These are phyloP conservation scores for Botryotinia globosa DNA, from an alignment of 2,329 filamentous ascomycete genomes.

Conservation along the genomic window DNA sequence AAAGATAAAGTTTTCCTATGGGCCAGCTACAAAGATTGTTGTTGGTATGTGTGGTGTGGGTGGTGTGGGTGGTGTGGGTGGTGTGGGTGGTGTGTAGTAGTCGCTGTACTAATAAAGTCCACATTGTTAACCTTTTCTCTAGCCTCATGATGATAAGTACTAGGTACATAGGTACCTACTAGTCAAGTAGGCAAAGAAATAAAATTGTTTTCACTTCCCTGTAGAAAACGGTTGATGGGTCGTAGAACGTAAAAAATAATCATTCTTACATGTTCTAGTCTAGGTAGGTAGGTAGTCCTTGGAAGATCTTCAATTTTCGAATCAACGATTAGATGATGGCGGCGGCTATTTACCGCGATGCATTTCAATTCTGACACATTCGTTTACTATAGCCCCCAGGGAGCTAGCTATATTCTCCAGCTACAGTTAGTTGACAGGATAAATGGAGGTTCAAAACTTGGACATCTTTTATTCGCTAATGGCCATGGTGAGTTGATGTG, in stretches of 20 bases:
- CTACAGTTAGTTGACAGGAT: background rate
- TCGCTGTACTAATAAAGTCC: background rate
- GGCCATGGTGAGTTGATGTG: background rate
- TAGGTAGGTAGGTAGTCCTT: too few relatives aligned
- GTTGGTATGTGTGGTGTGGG: background rate
- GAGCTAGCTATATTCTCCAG: too few relatives aligned
- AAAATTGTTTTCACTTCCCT: background rate
- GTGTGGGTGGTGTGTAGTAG: background rate
- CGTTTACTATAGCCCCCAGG: background rate
- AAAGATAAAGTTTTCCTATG: constrained; percentile 9
- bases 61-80: too few relatives aligned
- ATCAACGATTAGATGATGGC: background rate
- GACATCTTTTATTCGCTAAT: background rate
- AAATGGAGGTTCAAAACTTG: background rate
- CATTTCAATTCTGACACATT: background rate
- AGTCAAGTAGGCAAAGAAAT: background rate
- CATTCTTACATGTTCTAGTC: constrained; percentile 6
- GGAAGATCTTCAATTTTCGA: constrained; percentile 3
- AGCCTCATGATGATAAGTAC: background rate
- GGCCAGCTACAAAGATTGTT: constrained; percentile 1
- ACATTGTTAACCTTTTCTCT: background rate
- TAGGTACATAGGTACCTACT: too few relatives aligned
- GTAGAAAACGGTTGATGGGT: background rate
- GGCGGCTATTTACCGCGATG: constrained; percentile 19
- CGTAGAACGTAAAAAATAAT: background rate